Evolutionary conservation across 2,329 filamentous ascomycete species (phyloP).

Genomic region (Claviceps cyperi): DNA sequence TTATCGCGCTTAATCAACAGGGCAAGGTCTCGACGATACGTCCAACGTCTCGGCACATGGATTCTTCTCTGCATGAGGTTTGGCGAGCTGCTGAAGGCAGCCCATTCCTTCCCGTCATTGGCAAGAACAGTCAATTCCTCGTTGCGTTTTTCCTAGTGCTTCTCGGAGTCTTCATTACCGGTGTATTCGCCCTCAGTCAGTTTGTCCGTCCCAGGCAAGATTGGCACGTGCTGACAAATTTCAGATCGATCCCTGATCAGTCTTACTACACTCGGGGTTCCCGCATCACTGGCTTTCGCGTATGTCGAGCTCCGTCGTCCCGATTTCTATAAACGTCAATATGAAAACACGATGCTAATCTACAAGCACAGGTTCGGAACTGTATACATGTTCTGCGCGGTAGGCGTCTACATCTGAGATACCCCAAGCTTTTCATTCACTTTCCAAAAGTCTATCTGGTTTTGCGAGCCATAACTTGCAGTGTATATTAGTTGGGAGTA

Average conservation of each 20-base stretch:
- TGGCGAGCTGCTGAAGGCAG: constrained; percentile 86
- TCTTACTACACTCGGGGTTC: constrained; percentile 64
- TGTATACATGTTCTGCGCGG: constrained; percentile 97
- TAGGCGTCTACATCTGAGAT: constrained; percentile 90
- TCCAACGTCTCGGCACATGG: constrained; percentile 37
- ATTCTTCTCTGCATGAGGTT: constrained; percentile 71
- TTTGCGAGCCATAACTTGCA: constrained; percentile 11
- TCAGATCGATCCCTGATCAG: constrained; percentile 70
- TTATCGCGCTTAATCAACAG: neutral
- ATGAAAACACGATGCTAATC: constrained; percentile 8
- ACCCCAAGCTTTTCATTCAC: constrained; percentile 18
- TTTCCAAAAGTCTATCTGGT: neutral
- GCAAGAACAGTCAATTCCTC: constrained; percentile 72
- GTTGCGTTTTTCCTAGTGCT: constrained; percentile 65
- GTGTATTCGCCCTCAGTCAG: constrained; percentile 84
- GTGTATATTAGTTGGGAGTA: constrained; percentile 25
- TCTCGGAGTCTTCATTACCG: constrained; percentile 56
- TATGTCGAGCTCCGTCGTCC: constrained; percentile 32
- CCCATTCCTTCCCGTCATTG: constrained; percentile 67
- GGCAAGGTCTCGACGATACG: neutral
- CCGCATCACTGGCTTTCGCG: constrained; percentile 82
- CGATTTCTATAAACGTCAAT: neutral
- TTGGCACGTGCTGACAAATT: neutral
- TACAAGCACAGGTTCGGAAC: constrained; percentile 62
- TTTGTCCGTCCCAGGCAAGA: constrained; percentile 29